Evolutionary conservation across 495 filamentous ascomycete species (phyloP), one percentile per base, ranked within the genome.

Genomic region (Bacidia gigantensis): DNA sequence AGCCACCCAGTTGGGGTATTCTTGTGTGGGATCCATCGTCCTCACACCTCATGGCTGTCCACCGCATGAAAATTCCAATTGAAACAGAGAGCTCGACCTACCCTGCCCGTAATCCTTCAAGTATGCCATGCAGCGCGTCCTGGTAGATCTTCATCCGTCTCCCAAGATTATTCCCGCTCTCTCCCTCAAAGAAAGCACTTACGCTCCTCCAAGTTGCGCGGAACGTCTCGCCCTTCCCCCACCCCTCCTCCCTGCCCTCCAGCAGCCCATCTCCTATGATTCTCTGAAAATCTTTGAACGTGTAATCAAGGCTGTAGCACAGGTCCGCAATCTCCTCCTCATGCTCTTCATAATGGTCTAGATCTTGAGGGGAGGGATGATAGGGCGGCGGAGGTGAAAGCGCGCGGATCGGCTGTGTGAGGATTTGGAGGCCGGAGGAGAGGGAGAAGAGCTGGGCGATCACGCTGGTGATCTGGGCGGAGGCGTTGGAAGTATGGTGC

Each of bases 361-460:
- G 17, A 26, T 50, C 14, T 26, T 25, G 47, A n/a, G 14, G 22
- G 22, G n/a, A 12, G 22, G 17, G 20, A 12, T 17, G 18, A 17
- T 26, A 35, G 47, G 32, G 32, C 25, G 25, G 47, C 44, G 14
- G 22, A 22, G 26, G 7, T 17, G 44, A 21, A 17, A 39, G 18
- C n/a, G 22, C 12, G 7, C 17, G 1, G 26, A 68, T 56, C 22
- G 67, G 56, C 23, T 62, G 63, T 3, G 74, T 66, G 32, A 83
- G 55, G n/a, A 58, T 60, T 3, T 67, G 70, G 11, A 83, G 63
- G 10, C 65, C 66, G 11, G 70, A 62, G 52, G 73, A 73, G 57
- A 79, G 72, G 47, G 67, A 67, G 62, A 74, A 79, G 21, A 80
- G 71, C 51, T 76, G 68, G 29, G 71, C 67, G 29, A 83, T 76